phyloP scores from a whole-genome alignment of 352 stramenopile species.

The Globisporangium cederbergense region DNA sequence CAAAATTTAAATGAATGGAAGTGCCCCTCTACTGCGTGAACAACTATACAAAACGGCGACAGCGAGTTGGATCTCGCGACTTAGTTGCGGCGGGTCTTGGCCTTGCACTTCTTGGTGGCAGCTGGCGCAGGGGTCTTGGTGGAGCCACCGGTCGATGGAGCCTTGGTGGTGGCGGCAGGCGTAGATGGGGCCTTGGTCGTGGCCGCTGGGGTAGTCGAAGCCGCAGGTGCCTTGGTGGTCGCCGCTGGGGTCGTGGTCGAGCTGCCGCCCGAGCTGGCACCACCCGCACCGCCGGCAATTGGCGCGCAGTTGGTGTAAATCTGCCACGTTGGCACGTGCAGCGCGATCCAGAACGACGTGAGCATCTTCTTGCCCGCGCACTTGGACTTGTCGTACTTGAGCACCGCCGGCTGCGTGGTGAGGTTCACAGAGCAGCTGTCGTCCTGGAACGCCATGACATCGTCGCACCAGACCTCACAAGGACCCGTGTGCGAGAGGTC shows the following conservation, averaged over 20 bases:
- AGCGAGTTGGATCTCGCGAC: not conserved
- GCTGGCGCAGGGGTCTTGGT: constrained; percentile 3
- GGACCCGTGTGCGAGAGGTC: constrained; percentile 37
- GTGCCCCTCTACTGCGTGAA: constrained; percentile 1
- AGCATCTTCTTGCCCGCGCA: constrained; percentile 23
- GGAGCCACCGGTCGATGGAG: constrained; percentile 9
- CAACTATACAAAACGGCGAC: not conserved
- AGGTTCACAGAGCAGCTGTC: constrained; percentile 39
- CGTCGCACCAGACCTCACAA: constrained; percentile 51
- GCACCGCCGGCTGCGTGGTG: constrained; percentile 21
- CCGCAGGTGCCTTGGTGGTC: too few relatives aligned
- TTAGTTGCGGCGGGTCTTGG: constrained; percentile 17
- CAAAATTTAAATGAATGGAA: constrained; percentile 4
- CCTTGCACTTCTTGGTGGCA: constrained; percentile 19
- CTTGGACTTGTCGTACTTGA: constrained; percentile 34
- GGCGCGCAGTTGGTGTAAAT: constrained; percentile 48
- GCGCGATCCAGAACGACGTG: constrained; percentile 32
- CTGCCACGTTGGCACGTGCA: constrained; percentile 43
- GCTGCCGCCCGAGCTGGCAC: constrained; percentile 10
- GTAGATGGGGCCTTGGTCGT: not conserved
- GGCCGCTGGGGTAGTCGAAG: not conserved
- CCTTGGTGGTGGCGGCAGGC: constrained; percentile 6
- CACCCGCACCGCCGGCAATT: constrained; percentile 23
- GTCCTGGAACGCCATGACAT: constrained; percentile 35
- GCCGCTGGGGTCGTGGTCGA: not conserved